phyloP scores from a whole-genome alignment of 177 flowering plant genomes.

The Vitis hybrid region DNA sequence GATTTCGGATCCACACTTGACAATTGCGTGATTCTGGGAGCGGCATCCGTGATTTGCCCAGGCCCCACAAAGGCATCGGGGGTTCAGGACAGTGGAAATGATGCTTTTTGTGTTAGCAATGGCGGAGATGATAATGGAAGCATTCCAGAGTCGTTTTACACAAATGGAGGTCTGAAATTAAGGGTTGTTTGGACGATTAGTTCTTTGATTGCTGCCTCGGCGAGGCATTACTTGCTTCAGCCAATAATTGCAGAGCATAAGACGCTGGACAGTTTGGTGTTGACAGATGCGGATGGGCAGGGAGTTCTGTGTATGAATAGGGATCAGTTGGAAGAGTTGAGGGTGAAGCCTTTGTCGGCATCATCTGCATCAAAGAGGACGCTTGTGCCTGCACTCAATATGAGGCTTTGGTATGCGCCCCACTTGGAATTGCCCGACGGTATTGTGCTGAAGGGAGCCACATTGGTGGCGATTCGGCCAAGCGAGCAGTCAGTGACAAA shows the following conservation, averaged over 20 bases:
- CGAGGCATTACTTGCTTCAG: slow-evolving; percentile 87
- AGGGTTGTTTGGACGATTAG: slow-evolving; percentile 97
- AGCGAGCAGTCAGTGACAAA: slow-evolving; percentile 66
- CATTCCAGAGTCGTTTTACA: slow-evolving; percentile 90
- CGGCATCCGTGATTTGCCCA: slow-evolving; percentile 52
- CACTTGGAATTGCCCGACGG: slow-evolving; percentile 84
- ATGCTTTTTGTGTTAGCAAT: slow-evolving; percentile 12
- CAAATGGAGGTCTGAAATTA: slow-evolving; percentile 85
- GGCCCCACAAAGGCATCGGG: slow-evolving; percentile 10
- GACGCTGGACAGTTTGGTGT: slow-evolving; percentile 69
- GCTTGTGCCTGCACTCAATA: slow-evolving; percentile 83
- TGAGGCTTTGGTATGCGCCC: slow-evolving; percentile 95
- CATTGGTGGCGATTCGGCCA: slow-evolving; percentile 89
- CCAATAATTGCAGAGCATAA: slow-evolving; percentile 88
- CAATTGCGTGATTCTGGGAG: slow-evolving; percentile 86
- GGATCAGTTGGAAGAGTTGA: slow-evolving; percentile 88
- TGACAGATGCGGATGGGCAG: slow-evolving; percentile 93
- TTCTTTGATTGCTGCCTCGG: slow-evolving; percentile 89
- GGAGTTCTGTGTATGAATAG: slow-evolving; percentile 91
- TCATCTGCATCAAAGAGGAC: slow-evolving; percentile 90
- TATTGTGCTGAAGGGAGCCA: slow-evolving; percentile 79
- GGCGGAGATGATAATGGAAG: slow-evolving; percentile 71
- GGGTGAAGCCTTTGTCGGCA: slow-evolving; percentile 90
- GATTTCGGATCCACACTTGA: slow-evolving; percentile 94
- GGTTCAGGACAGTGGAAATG: slow-evolving; percentile 18